Base-by-base conservation (phyloP, 495 filamentous ascomycete species). In the Cercophora scortea region DNA sequence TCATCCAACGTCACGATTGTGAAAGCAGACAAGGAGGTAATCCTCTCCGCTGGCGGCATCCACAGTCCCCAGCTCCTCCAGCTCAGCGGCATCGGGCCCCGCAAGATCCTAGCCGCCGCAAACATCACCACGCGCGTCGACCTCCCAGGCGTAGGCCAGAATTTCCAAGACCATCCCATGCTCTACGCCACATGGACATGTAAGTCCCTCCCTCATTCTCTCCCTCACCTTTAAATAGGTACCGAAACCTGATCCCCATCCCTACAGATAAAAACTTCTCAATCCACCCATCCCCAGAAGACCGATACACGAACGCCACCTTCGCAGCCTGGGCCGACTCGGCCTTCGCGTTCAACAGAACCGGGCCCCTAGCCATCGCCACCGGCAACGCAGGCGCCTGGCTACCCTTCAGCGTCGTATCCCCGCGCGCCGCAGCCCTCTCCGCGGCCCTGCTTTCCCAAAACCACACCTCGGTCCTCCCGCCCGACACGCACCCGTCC, bases 1-100 rank as follows among this genome's bases (percentile, higher is more conserved):
- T 15, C 33, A 2, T 51, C 51, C 5, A 70, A 63, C 0, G 56
- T 49, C 6, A 70, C 64, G 0, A 55, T 47, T 0, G 67, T 79
- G 5, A 67, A 56, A 16, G 79, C 78, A 0, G 67, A 62, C 6
- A 72, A 71, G 45, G 82, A 85, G 58, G 79, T 84, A 11, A 79
- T 84, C 43, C 41, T 84, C n/a, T 72, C 80, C 1, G 79, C 80
- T 1, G 81, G 81, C 6, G 70, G 72, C 1, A 61, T 84, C 12
- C 77, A 82, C 50, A 80, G 77, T 35, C 79, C 80, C 0, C 78
- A 82, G 45, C 55, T 84, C 4, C 62, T 83, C 6, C 76, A 81
- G 53, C 61, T 81, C 2, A 76, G 72, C 38, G 80, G 80, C 5
- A 74, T 82, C 42, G 80, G 80, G 4, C 70, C 74, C 3, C 59